Percentiles rank a stretch among this genome's conserved stretches.
phyloP scores from a whole-genome alignment of 768 basidiomycete species.

The Cyclocybe cylindracea region DNA sequence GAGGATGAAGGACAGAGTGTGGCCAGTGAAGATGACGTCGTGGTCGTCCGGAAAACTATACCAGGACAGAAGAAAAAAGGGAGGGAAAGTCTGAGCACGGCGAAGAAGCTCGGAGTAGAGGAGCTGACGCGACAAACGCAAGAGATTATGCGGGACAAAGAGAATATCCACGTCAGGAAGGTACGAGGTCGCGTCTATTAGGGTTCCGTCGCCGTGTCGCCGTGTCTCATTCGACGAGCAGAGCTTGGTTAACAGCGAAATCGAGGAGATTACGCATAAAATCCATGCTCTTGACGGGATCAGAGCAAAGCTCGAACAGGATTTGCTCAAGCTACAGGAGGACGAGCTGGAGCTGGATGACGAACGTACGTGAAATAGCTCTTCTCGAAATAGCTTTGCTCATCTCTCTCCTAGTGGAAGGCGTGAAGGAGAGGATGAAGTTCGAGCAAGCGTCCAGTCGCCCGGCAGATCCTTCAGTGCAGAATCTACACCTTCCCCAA shows the following conservation, averaged over 20 bases:
- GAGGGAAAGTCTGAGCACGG: constrained; percentile 66
- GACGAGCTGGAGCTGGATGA: constrained; percentile 98
- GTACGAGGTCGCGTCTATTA: constrained; percentile 44
- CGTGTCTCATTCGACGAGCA: constrained; percentile 28
- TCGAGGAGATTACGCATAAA: constrained; percentile 86
- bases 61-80: constrained; percentile 51
- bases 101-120: constrained; percentile 76
- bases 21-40: constrained; percentile 78
- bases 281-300: constrained; percentile 85
- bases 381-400: constrained; percentile 2
- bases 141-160: constrained; percentile 90
- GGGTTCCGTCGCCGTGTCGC: constrained; percentile 6
- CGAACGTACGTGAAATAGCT: constrained; percentile 62
- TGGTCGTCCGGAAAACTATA: constrained; percentile 52
- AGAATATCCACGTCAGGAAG: constrained; percentile 86
- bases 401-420: constrained; percentile 63
- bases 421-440: constrained; percentile 81
- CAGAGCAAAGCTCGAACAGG: constrained; percentile 75
- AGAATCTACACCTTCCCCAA: constrained; percentile 47
- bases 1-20: constrained; percentile 61
- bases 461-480: constrained; percentile 29
- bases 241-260: constrained; percentile 86
- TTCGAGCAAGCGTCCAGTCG: constrained; percentile 57
- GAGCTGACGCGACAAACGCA: constrained; percentile 82
- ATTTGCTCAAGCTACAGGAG: constrained; percentile 86